Evolutionary conservation across 768 basidiomycete genomes (phyloP).

Genomic region (Tylopilus vinaceipallidus): DNA sequence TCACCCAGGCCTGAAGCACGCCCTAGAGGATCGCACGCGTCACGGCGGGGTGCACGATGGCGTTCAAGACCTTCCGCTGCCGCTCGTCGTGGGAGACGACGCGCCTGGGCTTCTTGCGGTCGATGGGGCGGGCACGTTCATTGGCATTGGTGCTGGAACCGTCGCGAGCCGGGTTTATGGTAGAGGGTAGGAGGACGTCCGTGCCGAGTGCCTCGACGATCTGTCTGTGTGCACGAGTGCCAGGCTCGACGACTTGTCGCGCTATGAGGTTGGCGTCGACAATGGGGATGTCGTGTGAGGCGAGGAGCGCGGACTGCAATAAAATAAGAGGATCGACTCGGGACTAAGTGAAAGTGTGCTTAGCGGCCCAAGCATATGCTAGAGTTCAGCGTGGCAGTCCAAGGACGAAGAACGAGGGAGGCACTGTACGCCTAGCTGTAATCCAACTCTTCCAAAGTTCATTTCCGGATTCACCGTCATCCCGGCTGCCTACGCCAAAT

Average conservation of each 20-base stretch:
- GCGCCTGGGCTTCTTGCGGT: conserved; percentile 79
- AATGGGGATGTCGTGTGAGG: conserved; percentile 67
- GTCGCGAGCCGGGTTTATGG: background rate
- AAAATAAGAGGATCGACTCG: too few relatives aligned
- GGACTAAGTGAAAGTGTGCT: too few relatives aligned
- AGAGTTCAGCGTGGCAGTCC: too few relatives aligned
- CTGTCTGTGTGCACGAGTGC: conserved; percentile 65
- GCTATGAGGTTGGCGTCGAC: conserved; percentile 93
- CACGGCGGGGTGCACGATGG: conserved; percentile 92
- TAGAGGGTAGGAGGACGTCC: conserved; percentile 50
- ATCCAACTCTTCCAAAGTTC: conserved; percentile 19
- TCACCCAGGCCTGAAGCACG: conserved; percentile 69
- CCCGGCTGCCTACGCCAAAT: conserved; percentile 43
- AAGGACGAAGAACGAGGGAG: too few relatives aligned
- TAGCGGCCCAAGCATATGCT: too few relatives aligned
- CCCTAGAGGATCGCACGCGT: conserved; percentile 68
- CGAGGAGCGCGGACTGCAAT: conserved; percentile 67
- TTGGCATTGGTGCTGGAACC: background rate
- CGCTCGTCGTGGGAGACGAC: conserved; percentile 80
- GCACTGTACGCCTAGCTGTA: too few relatives aligned
- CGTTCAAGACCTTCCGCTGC: conserved; percentile 72
- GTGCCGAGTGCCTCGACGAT: conserved; percentile 73
- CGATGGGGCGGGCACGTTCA: conserved; percentile 58
- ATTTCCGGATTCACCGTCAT: conserved; percentile 38
- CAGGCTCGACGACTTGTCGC: conserved; percentile 81